These are phyloP conservation scores for Apostasia ramifera DNA, from an alignment of 106 monocot genomes.

Conservation along the genomic window DNA sequence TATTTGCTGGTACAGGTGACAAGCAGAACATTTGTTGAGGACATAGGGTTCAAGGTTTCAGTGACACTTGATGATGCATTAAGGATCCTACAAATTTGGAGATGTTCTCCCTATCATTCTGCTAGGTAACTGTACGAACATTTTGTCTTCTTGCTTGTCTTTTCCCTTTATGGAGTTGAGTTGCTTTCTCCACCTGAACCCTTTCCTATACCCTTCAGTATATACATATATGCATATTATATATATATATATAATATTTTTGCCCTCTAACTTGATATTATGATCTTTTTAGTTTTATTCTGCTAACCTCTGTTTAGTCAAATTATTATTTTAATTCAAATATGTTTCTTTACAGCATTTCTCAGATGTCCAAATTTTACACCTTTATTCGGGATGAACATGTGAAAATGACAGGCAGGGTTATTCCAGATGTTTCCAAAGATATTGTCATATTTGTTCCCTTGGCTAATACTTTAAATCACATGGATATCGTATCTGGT, in stretches of 20 bases:
- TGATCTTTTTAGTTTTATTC: neutral
- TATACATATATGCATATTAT: no score
- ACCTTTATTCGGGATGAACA: constrained; percentile 31
- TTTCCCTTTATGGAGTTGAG: no score
- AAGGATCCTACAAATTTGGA: constrained; percentile 19
- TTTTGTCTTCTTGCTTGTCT: neutral
- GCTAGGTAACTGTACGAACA: constrained; percentile 1
- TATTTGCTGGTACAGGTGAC: constrained; percentile 20
- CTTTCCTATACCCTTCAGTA: no score
- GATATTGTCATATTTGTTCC: constrained; percentile 44
- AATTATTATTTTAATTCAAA: no score
- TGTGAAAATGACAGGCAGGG: constrained; percentile 5
- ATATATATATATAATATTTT: no score
- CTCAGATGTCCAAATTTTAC: constrained; percentile 49
- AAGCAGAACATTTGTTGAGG: constrained; percentile 38
- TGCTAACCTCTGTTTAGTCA: neutral
- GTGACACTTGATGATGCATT: constrained; percentile 56
- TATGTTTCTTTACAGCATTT: constrained; percentile 23
- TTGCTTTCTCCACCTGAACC: no score
- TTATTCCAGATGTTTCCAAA: constrained; percentile 16
- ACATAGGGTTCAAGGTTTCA: constrained; percentile 49
- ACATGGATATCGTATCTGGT: constrained; percentile 25
- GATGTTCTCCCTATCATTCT: constrained; percentile 1
- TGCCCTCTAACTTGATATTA: neutral
- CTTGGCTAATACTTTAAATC: constrained; percentile 1